Evolutionary conservation across 2,329 filamentous ascomycete genomes (phyloP), one percentile per base, ranked within the genome.

Genomic region (Emergomyces africanus): DNA sequence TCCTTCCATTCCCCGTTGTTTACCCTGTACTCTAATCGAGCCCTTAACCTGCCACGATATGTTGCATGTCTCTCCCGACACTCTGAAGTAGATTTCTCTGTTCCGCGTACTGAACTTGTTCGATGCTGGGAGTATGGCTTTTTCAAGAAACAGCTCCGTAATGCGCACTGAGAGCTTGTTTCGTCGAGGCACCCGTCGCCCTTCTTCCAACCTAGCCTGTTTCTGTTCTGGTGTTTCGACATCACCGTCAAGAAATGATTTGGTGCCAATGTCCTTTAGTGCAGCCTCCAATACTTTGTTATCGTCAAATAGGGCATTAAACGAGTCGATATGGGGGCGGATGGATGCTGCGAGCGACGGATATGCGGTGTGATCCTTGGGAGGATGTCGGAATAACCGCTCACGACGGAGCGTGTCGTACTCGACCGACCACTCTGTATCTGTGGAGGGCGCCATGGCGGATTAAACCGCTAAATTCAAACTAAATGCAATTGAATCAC

Each of bases 61-160:
- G 91, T 90, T 58, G 84, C 84, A 79, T 97, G 92, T 51, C 94
- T 84, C 76, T 99, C 92, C 79, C 94, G 84, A 77, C 90, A 96
- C 77, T 99, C 94, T 42, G 92, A 84, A 0, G 61, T 90, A 83
- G 65, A 99, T 89, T 68, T 94, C 88, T 70, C 94, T 83, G 72
- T 89, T 89, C 66, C 82, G 84, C 59, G 79, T 79, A 57, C 87
- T 87, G 69, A 87, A 85, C 74, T 95, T 96, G 78, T 96, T 96
- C 56, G 82, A 83, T 1, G 86, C 76, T 3, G 91, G 90, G 15
- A 96, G 79, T 64, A 84, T 80, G 12, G 91, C 84, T 74, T 90
- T 95, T 65, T 94, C 88, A 51, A 97, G 80, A 63, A 86, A 86
- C 37, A 97, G 81, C 63, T 91, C 85, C 71, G 86, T 90, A 70